Percentiles rank a stretch among this genome's conserved stretches.
phyloP scores from a whole-genome alignment of 192 early-diverging fungal species.

The Rhizoclosmatium sp. region DNA sequence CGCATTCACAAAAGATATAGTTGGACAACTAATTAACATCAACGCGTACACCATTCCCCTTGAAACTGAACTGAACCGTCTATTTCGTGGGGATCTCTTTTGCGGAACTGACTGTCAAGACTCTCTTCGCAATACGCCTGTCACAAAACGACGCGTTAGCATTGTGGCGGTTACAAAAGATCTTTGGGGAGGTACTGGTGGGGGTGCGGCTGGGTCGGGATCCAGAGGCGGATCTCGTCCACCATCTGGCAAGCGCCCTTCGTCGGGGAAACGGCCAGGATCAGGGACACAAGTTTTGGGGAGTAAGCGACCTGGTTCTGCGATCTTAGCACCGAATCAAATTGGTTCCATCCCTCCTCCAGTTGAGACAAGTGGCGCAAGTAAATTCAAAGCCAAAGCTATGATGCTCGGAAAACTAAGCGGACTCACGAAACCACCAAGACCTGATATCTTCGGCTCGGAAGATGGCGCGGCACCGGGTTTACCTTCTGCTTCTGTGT shows the following conservation, averaged over 20 bases:
- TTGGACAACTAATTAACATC: conserved; percentile 30
- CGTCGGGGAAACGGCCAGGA: not conserved
- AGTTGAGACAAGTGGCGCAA: not conserved
- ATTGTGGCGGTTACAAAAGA: conserved; percentile 4
- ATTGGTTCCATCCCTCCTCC: not conserved
- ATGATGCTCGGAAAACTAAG: conserved; percentile 7
- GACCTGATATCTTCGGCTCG: not conserved
- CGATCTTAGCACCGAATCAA: not conserved
- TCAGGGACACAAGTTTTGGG: not conserved
- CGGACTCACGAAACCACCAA: not conserved
- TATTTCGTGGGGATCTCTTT: conserved; percentile 58
- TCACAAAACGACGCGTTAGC: conserved; percentile 1
- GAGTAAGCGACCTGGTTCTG: not conserved
- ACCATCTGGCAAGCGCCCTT: not conserved
- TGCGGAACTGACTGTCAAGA: conserved; percentile 27
- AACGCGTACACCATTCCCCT: conserved; percentile 38
- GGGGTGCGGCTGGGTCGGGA: not conserved
- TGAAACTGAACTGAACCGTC: conserved; percentile 50
- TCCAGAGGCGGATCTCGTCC: not conserved
- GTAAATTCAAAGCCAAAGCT: conserved; percentile 14
- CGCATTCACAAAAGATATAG: conserved; percentile 50
- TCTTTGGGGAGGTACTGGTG: conserved; percentile 11
- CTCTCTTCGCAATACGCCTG: conserved; percentile 7
- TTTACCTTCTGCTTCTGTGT: not conserved
- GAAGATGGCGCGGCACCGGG: not conserved